These are phyloP conservation scores for Leptographium flavum DNA, from an alignment of 2,329 filamentous ascomycete species.

Conservation along the genomic window DNA sequence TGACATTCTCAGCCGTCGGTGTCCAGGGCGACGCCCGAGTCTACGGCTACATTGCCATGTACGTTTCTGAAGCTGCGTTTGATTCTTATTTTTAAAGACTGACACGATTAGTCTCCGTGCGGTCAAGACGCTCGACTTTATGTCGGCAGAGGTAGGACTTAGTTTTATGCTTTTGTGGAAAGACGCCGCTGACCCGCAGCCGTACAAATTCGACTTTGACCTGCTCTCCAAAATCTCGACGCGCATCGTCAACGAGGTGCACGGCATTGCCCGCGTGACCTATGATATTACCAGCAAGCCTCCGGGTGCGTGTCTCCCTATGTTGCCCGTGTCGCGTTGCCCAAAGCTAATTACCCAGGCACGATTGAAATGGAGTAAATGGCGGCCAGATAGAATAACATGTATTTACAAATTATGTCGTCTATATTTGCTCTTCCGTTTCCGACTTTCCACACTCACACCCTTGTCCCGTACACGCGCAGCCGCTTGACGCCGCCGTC, in stretches of 20 bases:
- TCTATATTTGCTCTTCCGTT: neutral
- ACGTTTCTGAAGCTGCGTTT: neutral
- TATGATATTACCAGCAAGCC: slow-evolving; percentile 49
- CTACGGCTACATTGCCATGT: neutral
- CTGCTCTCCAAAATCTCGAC: slow-evolving; percentile 52
- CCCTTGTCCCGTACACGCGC: slow-evolving; percentile 56
- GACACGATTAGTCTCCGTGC: neutral
- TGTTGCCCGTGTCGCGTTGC: too few relatives aligned
- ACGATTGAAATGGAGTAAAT: neutral
- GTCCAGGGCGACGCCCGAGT: neutral
- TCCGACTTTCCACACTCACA: slow-evolving; percentile 8
- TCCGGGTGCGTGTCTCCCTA: slow-evolving; percentile 36
- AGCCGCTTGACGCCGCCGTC: slow-evolving; percentile 88
- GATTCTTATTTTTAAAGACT: neutral
- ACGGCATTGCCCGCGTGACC: slow-evolving; percentile 55
- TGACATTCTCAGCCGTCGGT: neutral
- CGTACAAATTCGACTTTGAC: slow-evolving; percentile 48
- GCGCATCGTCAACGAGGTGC: slow-evolving; percentile 62
- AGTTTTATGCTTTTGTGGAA: too few relatives aligned
- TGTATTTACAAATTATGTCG: neutral
- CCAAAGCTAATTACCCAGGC: too few relatives aligned
- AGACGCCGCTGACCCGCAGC: slow-evolving; percentile 22
- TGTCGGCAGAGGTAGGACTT: neutral
- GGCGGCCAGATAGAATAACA: too few relatives aligned
- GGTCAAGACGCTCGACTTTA: neutral